Percentiles rank a stretch among this genome's conserved stretches.
These are phyloP conservation scores for Fomitopsis serialis DNA, from an alignment of 768 basidiomycete species.

Conservation along the genomic window DNA sequence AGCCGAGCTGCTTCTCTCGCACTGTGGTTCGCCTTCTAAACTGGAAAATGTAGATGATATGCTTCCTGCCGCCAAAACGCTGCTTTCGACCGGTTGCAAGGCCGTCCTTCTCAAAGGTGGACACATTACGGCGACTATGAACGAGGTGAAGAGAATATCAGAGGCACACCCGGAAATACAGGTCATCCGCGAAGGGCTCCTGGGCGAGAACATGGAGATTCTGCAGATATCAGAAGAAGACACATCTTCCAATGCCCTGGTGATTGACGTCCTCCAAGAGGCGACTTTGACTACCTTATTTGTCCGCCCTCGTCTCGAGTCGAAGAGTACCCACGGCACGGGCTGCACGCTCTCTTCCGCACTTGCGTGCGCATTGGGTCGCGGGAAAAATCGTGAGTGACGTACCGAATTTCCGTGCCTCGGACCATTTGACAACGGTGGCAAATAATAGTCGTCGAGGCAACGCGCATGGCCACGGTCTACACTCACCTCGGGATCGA, in stretches of 20 bases:
- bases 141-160: slow-evolving; percentile 37
- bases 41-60: slow-evolving; percentile 54
- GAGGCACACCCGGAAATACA: slow-evolving; percentile 26
- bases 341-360: slow-evolving; percentile 91
- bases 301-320: slow-evolving; percentile 55
- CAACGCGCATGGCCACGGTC: slow-evolving; percentile 51
- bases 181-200: slow-evolving; percentile 40
- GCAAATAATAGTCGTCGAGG: slow-evolving; percentile 62
- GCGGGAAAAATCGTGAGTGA: slow-evolving; percentile 35
- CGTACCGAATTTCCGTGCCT: neutral
- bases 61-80: slow-evolving; percentile 46
- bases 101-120: slow-evolving; percentile 85
- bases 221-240: slow-evolving; percentile 30
- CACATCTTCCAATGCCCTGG: slow-evolving; percentile 28
- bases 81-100: slow-evolving; percentile 42
- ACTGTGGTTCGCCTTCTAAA: slow-evolving; percentile 13
- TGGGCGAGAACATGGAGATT: slow-evolving; percentile 60
- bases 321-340: slow-evolving; percentile 82
- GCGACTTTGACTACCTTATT: slow-evolving; percentile 40
- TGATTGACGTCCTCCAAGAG: slow-evolving; percentile 61
- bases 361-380: slow-evolving; percentile 61
- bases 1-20: slow-evolving; percentile 61
- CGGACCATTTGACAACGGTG: no score
- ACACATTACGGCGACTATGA: slow-evolving; percentile 46
- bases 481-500: slow-evolving; percentile 76